Evolutionary conservation across 2,329 filamentous ascomycete species (phyloP).

Genomic region (Neofusicoccum sp.): DNA sequence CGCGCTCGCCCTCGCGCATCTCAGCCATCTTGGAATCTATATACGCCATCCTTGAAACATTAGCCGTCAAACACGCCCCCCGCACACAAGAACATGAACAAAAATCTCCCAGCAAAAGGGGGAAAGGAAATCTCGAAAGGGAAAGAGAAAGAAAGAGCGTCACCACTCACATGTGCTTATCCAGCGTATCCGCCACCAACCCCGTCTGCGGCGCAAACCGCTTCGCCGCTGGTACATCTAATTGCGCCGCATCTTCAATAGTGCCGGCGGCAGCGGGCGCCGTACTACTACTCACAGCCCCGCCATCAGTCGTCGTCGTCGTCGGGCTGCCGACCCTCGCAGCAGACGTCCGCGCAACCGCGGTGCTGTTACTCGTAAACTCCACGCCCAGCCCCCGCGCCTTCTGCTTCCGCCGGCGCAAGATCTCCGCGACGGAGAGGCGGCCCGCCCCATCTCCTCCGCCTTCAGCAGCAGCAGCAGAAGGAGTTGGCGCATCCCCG

Average conservation of each 20-base stretch:
- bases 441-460: constrained; percentile 30
- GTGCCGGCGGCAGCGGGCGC: constrained; percentile 28
- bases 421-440: constrained; percentile 50
- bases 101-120: constrained; percentile 1
- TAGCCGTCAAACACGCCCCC: constrained; percentile 53
- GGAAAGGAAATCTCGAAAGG: neutral
- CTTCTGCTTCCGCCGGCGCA: constrained; percentile 55
- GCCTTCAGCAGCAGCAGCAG: neutral
- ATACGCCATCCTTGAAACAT: constrained; percentile 76
- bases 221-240: constrained; percentile 42
- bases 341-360: constrained; percentile 35
- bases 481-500: neutral
- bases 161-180: constrained; percentile 78
- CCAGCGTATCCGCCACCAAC: constrained; percentile 59
- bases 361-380: too few relatives aligned
- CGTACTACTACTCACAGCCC: constrained; percentile 22
- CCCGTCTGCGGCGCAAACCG: constrained; percentile 74
- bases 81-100: neutral
- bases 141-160: constrained; percentile 7
- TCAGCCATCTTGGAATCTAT: constrained; percentile 79
- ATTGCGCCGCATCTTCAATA: constrained; percentile 31
- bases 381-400: constrained; percentile 56
- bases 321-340: constrained; percentile 4
- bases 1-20: constrained; percentile 42
- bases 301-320: constrained; percentile 21